Percentiles rank a stretch among this genome's conserved stretches.
Conservation (phyloP, 2,329 filamentous ascomycete species). For the Fusarium solani-melongenae region DNA sequence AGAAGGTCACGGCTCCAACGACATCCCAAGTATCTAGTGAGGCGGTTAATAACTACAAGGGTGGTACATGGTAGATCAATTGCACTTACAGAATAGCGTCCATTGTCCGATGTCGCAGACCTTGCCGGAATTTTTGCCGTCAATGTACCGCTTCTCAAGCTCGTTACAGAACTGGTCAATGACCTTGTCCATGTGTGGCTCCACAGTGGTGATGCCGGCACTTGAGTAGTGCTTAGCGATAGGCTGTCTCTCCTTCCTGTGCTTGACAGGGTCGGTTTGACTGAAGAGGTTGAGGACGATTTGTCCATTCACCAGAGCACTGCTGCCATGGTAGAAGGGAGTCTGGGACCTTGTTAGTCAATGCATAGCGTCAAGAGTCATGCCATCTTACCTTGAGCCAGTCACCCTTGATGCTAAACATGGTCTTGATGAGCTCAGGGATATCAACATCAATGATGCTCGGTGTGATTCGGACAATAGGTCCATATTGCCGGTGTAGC, state of each 20-base stretch:
- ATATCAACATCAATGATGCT: slow-evolving; percentile 52
- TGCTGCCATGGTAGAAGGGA: slow-evolving; percentile 41
- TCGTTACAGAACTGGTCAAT: slow-evolving; percentile 46
- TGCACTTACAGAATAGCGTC: slow-evolving; percentile 51
- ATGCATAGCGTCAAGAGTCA: background rate
- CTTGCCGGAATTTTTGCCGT: slow-evolving; percentile 36
- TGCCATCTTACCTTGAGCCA: slow-evolving; percentile 46
- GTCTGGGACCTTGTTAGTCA: slow-evolving; percentile 24
- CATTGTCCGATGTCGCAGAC: slow-evolving; percentile 54
- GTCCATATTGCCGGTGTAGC: slow-evolving; percentile 53
- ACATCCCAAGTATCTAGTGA: slow-evolving; percentile 52
- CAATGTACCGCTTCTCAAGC: slow-evolving; percentile 48
- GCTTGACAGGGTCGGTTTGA: slow-evolving; percentile 36
- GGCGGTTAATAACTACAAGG: background rate
- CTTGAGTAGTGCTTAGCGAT: slow-evolving; percentile 45
- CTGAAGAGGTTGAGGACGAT: slow-evolving; percentile 43
- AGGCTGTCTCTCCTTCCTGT: slow-evolving; percentile 36
- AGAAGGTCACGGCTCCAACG: slow-evolving; percentile 55
- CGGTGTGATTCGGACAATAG: slow-evolving; percentile 55
- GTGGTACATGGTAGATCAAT: background rate
- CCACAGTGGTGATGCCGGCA: slow-evolving; percentile 26
- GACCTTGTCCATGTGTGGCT: slow-evolving; percentile 45
- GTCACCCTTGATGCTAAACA: slow-evolving; percentile 50
- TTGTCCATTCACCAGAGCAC: slow-evolving; percentile 41
- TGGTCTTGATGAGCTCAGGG: slow-evolving; percentile 50